Percentiles rank a stretch among this genome's conserved stretches.
Evolutionary conservation across 2,329 filamentous ascomycete genomes (phyloP).

Genomic region (Pseudonectria foliicola): DNA sequence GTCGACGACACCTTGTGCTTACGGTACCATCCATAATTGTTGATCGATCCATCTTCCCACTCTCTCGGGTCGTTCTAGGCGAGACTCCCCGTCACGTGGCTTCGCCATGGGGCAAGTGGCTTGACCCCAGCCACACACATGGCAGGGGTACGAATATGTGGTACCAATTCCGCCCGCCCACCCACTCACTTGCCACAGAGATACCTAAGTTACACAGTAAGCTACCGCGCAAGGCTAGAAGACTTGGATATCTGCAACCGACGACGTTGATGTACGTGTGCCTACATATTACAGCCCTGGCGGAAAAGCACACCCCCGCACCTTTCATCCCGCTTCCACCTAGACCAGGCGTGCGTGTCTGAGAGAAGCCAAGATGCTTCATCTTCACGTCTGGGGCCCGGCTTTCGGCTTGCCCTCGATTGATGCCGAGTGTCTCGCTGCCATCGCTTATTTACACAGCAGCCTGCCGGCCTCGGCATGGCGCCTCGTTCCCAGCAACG

Average conservation of each 20-base stretch:
- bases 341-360: background rate
- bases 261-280: no score
- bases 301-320: background rate
- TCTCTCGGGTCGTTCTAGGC: no score
- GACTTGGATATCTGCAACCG: slow-evolving; percentile 10
- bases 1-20: background rate
- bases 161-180: no score
- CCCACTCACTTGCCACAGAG: no score
- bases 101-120: slow-evolving; percentile 19
- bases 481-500: slow-evolving; percentile 66
- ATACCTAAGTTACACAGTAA: no score
- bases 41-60: no score
- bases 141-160: no score
- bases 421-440: slow-evolving; percentile 82
- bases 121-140: slow-evolving; percentile 10
- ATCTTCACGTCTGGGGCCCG: slow-evolving; percentile 85
- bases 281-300: slow-evolving; percentile 5
- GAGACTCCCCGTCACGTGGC: slow-evolving; percentile 18
- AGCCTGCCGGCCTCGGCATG: slow-evolving; percentile 54
- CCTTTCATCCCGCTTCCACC: background rate
- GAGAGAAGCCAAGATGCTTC: slow-evolving; percentile 27
- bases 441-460: slow-evolving; percentile 67
- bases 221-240: slow-evolving; percentile 1
- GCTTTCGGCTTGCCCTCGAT: slow-evolving; percentile 86
- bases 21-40: background rate